A percentile compares a stretch with the other conserved stretches of the same genome.
Evolutionary conservation across 1,284 basidiomycete species (phyloP).

Genomic region (Cerioporus squamosus): DNA sequence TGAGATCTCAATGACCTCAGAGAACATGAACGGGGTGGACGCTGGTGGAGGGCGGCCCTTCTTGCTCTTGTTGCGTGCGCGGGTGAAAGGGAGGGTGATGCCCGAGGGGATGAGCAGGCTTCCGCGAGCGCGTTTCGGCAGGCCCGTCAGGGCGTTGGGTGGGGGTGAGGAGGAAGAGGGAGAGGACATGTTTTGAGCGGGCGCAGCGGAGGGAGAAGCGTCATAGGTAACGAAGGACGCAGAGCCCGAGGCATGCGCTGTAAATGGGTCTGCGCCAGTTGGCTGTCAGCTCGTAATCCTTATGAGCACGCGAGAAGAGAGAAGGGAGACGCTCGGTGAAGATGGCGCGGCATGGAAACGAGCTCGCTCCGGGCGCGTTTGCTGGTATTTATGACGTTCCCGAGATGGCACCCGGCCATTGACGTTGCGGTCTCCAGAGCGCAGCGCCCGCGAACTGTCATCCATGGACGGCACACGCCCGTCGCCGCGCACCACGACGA

Average conservation of each 20-base stretch:
- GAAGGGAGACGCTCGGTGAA: slow-evolving; percentile 8
- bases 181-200: slow-evolving; percentile 10
- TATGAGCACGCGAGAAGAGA: slow-evolving; percentile 8
- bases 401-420: slow-evolving; percentile 8
- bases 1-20: slow-evolving; percentile 75
- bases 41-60: slow-evolving; percentile 39
- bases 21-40: slow-evolving; percentile 47
- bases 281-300: slow-evolving; percentile 14
- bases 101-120: slow-evolving; percentile 25
- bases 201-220: slow-evolving; percentile 11
- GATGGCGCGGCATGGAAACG: slow-evolving; percentile 10
- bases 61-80: slow-evolving; percentile 49
- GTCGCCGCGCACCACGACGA: neutral
- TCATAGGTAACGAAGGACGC: slow-evolving; percentile 37
- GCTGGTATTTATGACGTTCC: slow-evolving; percentile 7
- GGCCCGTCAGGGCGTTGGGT: slow-evolving; percentile 11
- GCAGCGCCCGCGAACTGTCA: slow-evolving; percentile 11
- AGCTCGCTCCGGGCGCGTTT: neutral
- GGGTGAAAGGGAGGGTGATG: slow-evolving; percentile 22
- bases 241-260: slow-evolving; percentile 33
- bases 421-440: slow-evolving; percentile 10
- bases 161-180: slow-evolving; percentile 19
- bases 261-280: slow-evolving; percentile 32
- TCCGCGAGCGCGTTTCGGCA: slow-evolving; percentile 29
- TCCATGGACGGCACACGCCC: neutral